Percentiles rank a stretch among this genome's conserved stretches.
Evolutionary conservation across 1,284 basidiomycete genomes (phyloP).

Genomic region (Pisolithus thermaeus): DNA sequence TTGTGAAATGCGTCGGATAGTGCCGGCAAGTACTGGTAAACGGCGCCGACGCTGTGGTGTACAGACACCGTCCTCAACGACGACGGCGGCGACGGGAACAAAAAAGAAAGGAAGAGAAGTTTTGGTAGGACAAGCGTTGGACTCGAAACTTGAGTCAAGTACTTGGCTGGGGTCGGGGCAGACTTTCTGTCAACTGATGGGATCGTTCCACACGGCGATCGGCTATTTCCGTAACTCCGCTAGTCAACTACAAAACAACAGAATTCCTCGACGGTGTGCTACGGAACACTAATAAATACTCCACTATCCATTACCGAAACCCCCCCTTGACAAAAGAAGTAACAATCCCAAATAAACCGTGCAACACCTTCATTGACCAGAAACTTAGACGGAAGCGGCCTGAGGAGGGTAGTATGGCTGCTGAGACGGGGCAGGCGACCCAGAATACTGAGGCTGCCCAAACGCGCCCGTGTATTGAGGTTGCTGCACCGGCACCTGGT

Average conservation of each 20-base stretch:
- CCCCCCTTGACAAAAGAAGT: not conserved
- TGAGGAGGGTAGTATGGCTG: not conserved
- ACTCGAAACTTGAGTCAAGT: not conserved
- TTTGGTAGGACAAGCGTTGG: constrained; percentile 14
- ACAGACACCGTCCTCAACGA: constrained; percentile 9
- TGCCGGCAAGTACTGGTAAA: constrained; percentile 10
- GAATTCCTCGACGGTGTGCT: too few relatives aligned
- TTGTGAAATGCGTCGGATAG: constrained; percentile 10
- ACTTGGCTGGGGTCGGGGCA: not conserved
- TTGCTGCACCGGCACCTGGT: not conserved
- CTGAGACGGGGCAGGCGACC: not conserved
- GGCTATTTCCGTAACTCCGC: constrained; percentile 29
- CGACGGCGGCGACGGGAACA: constrained; percentile 7
- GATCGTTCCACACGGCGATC: constrained; percentile 7
- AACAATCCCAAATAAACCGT: not conserved
- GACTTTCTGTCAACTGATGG: too few relatives aligned
- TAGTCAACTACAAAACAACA: constrained; percentile 3
- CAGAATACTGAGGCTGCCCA: constrained; percentile 4
- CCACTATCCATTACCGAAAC: not conserved
- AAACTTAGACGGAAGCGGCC: constrained; percentile 6
- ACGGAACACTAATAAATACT: not conserved
- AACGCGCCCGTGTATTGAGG: not conserved
- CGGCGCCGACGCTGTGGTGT: constrained; percentile 5
- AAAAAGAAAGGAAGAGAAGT: constrained; percentile 6
- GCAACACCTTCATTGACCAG: not conserved